phyloP scores from a whole-genome alignment of 331 rosid genomes.

The Rosa hybrid region DNA sequence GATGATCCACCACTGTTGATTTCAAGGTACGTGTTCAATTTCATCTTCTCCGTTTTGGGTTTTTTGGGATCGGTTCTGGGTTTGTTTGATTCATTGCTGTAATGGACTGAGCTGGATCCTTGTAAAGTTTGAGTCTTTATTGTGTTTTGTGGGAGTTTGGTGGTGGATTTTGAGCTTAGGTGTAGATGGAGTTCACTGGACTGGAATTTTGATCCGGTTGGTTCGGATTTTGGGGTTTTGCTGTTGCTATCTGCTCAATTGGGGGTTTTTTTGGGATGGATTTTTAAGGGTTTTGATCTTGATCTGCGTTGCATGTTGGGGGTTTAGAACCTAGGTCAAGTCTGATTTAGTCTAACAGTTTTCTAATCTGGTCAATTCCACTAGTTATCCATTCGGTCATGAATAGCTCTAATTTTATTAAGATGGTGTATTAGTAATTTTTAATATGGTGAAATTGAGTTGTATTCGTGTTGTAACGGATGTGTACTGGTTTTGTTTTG shows the following conservation, averaged over 20 bases:
- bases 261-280: neutral
- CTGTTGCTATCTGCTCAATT: neutral
- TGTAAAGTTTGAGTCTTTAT: neutral
- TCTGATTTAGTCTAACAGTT: slow-evolving; percentile 17
- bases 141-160: slow-evolving; percentile 6
- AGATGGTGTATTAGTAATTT: neutral
- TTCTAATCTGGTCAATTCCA: slow-evolving; percentile 9
- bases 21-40: neutral
- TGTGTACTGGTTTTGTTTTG: neutral
- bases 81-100: neutral
- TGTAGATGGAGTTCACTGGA: neutral
- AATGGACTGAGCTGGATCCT: slow-evolving; percentile 1
- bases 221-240: neutral
- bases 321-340: neutral
- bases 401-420: neutral
- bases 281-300: slow-evolving; percentile 5
- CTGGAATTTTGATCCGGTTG: neutral
- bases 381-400: neutral
- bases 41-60: neutral
- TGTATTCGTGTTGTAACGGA: neutral
- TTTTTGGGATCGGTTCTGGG: slow-evolving; percentile 12
- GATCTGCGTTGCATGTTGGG: slow-evolving; percentile 2
- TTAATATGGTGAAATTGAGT: neutral
- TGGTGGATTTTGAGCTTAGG: neutral
- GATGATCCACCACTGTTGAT: neutral